Conservation (phyloP, 139 green algal genomes). For the Asterochloris sp. region DNA sequence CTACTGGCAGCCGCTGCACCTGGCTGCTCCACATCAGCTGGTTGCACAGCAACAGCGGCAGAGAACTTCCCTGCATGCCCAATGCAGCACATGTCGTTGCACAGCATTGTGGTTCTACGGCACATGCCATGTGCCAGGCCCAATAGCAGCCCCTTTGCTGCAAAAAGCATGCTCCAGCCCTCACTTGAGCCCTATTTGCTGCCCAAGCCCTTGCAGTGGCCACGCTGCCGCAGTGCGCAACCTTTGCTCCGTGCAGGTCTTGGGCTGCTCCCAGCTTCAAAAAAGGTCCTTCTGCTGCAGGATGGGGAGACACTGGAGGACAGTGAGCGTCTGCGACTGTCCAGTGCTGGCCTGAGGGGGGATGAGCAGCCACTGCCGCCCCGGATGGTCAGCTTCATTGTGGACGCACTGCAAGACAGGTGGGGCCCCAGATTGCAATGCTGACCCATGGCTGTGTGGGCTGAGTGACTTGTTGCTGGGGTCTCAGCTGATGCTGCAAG, state of each 20-base stretch:
- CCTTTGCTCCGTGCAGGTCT: not conserved
- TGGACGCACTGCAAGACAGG: slow-evolving; percentile 44
- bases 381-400: slow-evolving; percentile 34
- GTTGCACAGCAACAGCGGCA: not conserved
- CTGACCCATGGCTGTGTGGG: not conserved
- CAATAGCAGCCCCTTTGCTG: no score
- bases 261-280: not conserved
- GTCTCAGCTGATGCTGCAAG: not conserved
- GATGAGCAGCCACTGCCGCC: slow-evolving; percentile 17
- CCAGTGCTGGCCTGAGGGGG: not conserved
- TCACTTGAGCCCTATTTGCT: not conserved
- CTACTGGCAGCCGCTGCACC: not conserved
- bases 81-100: not conserved
- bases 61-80: not conserved
- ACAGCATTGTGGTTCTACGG: no score
- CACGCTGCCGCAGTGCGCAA: no score
- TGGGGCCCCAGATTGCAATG: not conserved
- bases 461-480: not conserved
- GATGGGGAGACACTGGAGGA: slow-evolving; percentile 11
- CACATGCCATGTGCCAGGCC: no score
- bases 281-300: not conserved
- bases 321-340: not conserved
- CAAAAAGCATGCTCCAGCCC: no score
- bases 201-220: not conserved
- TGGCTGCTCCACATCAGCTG: not conserved